Evolutionary conservation across 2,329 filamentous ascomycete genomes (phyloP).

Genomic region (Hypoxylon sp.): DNA sequence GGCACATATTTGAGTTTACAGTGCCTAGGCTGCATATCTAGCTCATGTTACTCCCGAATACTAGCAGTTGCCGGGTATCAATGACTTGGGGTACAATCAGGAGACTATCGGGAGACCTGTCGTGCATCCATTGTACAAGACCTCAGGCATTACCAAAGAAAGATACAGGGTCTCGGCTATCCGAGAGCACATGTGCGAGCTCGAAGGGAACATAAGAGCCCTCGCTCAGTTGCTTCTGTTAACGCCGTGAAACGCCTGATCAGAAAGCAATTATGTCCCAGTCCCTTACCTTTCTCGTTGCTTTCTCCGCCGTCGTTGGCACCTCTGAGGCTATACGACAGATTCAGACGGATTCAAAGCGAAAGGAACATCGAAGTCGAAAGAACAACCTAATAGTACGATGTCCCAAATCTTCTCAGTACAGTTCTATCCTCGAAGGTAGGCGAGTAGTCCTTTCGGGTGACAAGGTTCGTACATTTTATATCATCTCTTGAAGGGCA

Average conservation of each 20-base stretch:
- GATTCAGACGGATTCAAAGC: constrained; percentile 62
- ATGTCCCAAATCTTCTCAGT: constrained; percentile 63
- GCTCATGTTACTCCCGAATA: constrained; percentile 27
- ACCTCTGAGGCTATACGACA: constrained; percentile 64
- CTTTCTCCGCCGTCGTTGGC: constrained; percentile 62
- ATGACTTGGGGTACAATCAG: constrained; percentile 3
- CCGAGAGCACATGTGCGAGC: constrained; percentile 34
- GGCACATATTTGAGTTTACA: constrained; percentile 15
- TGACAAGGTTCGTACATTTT: constrained; percentile 55
- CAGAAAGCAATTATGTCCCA: constrained; percentile 47
- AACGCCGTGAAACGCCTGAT: constrained; percentile 23
- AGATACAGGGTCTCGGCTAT: constrained; percentile 34
- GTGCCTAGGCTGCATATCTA: neutral
- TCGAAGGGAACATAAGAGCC: constrained; percentile 34
- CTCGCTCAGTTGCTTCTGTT: constrained; percentile 8
- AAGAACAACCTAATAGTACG: constrained; percentile 65
- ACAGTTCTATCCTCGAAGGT: constrained; percentile 61
- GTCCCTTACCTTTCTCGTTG: constrained; percentile 56
- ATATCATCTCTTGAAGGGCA: neutral
- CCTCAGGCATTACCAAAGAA: constrained; percentile 39
- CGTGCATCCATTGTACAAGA: constrained; percentile 28
- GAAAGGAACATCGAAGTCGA: constrained; percentile 64
- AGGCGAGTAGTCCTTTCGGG: constrained; percentile 63
- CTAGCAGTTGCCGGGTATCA: constrained; percentile 26
- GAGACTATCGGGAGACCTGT: constrained; percentile 28